A percentile compares a stretch with the other conserved stretches of the same genome.
These are phyloP conservation scores for Trichosporon sp. DNA, from an alignment of 1,284 basidiomycete genomes.

Conservation along the genomic window DNA sequence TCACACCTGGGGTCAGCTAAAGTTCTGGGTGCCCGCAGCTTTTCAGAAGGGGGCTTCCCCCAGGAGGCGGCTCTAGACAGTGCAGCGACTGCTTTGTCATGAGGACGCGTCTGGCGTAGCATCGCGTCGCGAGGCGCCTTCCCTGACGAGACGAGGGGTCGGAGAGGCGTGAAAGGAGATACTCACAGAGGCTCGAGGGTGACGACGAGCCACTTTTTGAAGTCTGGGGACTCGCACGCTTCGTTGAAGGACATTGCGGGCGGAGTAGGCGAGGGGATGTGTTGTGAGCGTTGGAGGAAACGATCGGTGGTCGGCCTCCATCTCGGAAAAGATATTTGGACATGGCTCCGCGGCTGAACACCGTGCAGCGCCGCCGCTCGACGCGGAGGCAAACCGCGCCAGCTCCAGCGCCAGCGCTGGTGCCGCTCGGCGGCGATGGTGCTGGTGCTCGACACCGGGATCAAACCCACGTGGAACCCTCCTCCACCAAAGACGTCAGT, in stretches of 20 bases:
- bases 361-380: neutral
- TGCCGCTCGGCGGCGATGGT: neutral
- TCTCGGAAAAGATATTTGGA: slow-evolving; percentile 1
- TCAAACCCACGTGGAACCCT: neutral
- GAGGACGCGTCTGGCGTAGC: neutral
- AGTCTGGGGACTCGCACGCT: slow-evolving; percentile 34
- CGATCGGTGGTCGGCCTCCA: neutral
- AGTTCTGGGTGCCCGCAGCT: neutral
- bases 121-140: neutral
- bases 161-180: neutral
- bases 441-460: neutral
- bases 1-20: slow-evolving; percentile 65
- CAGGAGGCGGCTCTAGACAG: neutral
- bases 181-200: slow-evolving; percentile 79
- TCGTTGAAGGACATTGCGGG: slow-evolving; percentile 37
- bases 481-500: neutral
- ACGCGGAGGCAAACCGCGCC: neutral
- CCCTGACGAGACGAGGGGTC: neutral
- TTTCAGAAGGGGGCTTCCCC: neutral
- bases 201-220: slow-evolving; percentile 66
- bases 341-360: neutral
- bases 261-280: neutral
- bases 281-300: neutral
- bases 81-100: neutral
- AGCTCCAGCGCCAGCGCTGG: neutral